phyloP scores from a whole-genome alignment of 179 eudicot species.

The Silene noctiflora region DNA sequence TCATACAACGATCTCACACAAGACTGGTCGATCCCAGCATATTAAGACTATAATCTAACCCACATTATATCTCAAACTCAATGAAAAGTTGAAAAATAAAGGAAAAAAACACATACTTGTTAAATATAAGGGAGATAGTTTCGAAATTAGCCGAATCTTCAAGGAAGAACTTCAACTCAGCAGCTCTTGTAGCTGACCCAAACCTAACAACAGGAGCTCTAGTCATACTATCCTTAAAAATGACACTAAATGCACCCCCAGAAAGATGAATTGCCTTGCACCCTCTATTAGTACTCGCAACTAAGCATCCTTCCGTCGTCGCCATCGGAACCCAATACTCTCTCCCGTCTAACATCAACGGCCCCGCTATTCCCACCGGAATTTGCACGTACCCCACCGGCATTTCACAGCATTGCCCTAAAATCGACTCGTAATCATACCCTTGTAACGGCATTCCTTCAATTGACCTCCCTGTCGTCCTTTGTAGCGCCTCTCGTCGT shows the following conservation, averaged over 20 bases:
- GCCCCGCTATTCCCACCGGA: conserved; percentile 45
- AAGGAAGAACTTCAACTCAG: conserved; percentile 39
- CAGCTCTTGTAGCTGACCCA: conserved; percentile 37
- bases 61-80: background rate
- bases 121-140: conserved; percentile 33
- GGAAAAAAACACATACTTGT: conserved; percentile 27
- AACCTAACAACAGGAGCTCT: conserved; percentile 47
- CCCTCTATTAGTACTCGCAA: conserved; percentile 34
- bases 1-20: too few species aligned
- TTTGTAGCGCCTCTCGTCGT: conserved; percentile 38
- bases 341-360: conserved; percentile 36
- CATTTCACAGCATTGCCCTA: conserved; percentile 48
- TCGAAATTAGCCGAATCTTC: conserved; percentile 42
- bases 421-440: conserved; percentile 39
- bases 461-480: conserved; percentile 30
- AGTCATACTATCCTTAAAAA: conserved; percentile 41
- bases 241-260: conserved; percentile 36
- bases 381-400: conserved; percentile 43
- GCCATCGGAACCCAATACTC: conserved; percentile 25
- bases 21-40: too few species aligned
- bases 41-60: too few species aligned
- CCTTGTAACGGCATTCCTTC: conserved; percentile 32
- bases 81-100: background rate
- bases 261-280: too few species aligned
- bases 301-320: conserved; percentile 21